Conservation (phyloP, 169 alveolate species). For the Cryptosporidium sp. region DNA sequence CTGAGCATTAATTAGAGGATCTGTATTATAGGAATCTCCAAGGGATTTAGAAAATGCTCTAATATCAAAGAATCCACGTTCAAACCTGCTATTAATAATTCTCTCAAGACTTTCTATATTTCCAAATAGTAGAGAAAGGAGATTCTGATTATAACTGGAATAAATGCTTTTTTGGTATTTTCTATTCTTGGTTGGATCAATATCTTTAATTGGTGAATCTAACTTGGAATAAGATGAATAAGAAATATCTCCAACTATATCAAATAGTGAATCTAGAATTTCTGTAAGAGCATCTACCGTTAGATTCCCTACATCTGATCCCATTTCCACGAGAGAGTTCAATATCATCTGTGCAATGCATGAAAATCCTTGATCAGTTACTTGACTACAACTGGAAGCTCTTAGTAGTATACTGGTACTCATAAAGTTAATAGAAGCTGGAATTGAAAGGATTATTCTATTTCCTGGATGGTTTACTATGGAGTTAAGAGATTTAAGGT, state of each 20-base stretch:
- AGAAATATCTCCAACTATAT: constrained; percentile 11
- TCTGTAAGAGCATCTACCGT: neutral
- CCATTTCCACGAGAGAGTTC: neutral
- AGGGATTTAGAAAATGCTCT: neutral
- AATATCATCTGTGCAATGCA: constrained; percentile 2
- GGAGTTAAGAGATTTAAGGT: neutral
- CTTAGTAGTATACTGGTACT: neutral
- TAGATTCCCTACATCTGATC: constrained; percentile 11
- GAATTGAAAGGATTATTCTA: constrained; percentile 1
- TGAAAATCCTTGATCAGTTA: neutral
- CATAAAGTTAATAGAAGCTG: constrained; percentile 35
- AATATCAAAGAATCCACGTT: neutral
- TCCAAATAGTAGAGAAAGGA: neutral
- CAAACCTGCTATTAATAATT: neutral
- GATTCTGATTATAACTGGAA: neutral
- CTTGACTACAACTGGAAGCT: neutral
- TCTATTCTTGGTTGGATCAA: constrained; percentile 13
- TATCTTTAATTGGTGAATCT: neutral
- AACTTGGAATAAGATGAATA: neutral
- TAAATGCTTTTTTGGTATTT: too few relatives aligned
- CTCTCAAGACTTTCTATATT: neutral
- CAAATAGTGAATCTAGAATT: neutral
- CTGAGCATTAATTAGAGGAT: neutral
- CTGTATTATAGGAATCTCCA: neutral
- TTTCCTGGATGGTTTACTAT: constrained; percentile 15